Evolutionary conservation across 306 rosid species (phyloP).

Genomic region (Astragalus membranaceus): DNA sequence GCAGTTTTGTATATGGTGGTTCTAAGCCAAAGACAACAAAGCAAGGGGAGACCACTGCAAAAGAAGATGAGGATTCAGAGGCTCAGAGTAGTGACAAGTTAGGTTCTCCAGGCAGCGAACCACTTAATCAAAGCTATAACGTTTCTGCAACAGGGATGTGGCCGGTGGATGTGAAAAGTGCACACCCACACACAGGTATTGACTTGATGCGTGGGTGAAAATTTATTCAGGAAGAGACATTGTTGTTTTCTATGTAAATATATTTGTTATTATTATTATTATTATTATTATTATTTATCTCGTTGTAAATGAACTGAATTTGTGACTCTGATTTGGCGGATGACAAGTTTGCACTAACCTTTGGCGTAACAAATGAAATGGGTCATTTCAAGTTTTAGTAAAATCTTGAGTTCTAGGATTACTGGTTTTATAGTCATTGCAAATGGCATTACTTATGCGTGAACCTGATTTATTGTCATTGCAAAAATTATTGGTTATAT

Average conservation of each 20-base stretch:
- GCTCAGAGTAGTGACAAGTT: slow-evolving; percentile 42
- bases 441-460: too few species aligned
- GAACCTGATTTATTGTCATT: too few species aligned
- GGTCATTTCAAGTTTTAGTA: slow-evolving; percentile 21
- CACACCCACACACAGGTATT: slow-evolving; percentile 67
- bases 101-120: slow-evolving; percentile 46
- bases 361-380: slow-evolving; percentile 37
- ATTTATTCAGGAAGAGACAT: slow-evolving; percentile 41
- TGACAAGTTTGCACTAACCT: slow-evolving; percentile 42
- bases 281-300: slow-evolving; percentile 28
- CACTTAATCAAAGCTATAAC: slow-evolving; percentile 48
- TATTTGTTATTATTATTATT: background rate
- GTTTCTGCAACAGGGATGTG: slow-evolving; percentile 48
- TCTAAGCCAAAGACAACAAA: slow-evolving; percentile 55
- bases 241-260: slow-evolving; percentile 60
- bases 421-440: too few species aligned
- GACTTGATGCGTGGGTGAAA: slow-evolving; percentile 85
- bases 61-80: slow-evolving; percentile 43
- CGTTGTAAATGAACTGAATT: slow-evolving; percentile 55
- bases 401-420: background rate
- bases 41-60: slow-evolving; percentile 30
- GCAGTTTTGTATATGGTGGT: slow-evolving; percentile 77
- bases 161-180: slow-evolving; percentile 49
- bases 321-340: slow-evolving; percentile 33
- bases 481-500: too few species aligned